Base-by-base conservation (phyloP, 2,329 filamentous ascomycete genomes). In the Aspergillus niger region DNA sequence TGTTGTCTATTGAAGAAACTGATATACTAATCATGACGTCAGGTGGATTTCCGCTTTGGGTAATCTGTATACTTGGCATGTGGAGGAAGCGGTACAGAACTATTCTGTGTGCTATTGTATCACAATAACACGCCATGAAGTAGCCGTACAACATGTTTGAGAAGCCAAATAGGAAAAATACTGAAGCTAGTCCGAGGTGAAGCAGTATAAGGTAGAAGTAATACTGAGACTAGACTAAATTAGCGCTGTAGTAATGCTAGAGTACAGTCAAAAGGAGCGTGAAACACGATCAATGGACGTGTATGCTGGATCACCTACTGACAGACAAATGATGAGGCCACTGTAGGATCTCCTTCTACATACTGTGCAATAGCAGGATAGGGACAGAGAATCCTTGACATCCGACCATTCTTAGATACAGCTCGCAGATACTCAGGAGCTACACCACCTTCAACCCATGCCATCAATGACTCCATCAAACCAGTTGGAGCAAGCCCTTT, bases 351-450 rank as follows among this genome's bases (percentile, higher is more conserved):
- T 8, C 44, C 43, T 13, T 22, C 44, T 8, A 48, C 5, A 26
- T 24, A 26, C 20, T 11, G 10, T 3, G 22, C 20, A 11, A 10
- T 11, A 15, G 24, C 8, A 26, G 44, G 44, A 48, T 48, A 48
- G 10, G 44, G 44, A 15, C 44, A 48, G 13, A 48, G 44, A 15
- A 24, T 22, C 24, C 44, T 11, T 6, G 44, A 20, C 20, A 13
- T 48, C 10, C 39, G 8, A 26, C 39, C 39, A 13, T 15, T 3
- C 8, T 20, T 36, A 8, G 15, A 22, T 1, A 26, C 10, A 74
- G 78, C 86, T 11, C 36, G 62, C 24, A 65, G 48, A n/a, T 22
- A 43, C 5, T 58, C 57, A 15, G 63, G 63, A 8, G 57, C 59
- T n/a, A 28, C 28, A 8, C 54, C 62, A 8, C 52, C 47, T 52